These are phyloP conservation scores for Acanthamoeba castellanii DNA, from an alignment of 208 protist genomes.

Conservation along the genomic window DNA sequence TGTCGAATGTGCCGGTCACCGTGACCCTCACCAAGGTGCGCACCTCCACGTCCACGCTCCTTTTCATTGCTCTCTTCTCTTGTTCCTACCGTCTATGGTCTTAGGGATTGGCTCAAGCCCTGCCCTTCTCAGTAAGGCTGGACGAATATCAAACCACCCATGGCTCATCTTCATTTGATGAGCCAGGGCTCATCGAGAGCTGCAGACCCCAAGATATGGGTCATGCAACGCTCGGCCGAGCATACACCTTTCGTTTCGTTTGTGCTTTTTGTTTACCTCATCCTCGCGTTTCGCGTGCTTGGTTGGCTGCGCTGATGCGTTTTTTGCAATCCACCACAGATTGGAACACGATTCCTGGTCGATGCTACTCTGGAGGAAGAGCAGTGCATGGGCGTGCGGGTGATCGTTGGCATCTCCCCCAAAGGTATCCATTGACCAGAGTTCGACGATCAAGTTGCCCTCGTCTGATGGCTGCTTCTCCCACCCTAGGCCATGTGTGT, in stretches of 20 bases:
- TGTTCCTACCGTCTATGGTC: background rate
- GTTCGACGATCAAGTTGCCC: slow-evolving; percentile 37
- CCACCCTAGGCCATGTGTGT: background rate
- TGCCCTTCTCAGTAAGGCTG: slow-evolving; percentile 21
- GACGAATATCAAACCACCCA: background rate
- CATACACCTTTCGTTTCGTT: background rate
- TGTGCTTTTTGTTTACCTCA: background rate
- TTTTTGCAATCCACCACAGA: background rate
- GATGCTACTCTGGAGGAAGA: slow-evolving; percentile 82
- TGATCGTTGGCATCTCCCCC: slow-evolving; percentile 77
- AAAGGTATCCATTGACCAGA: background rate
- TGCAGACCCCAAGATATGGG: background rate
- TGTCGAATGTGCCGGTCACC: slow-evolving; percentile 75
- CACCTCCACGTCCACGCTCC: background rate
- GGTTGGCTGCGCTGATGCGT: background rate
- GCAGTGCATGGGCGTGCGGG: slow-evolving; percentile 78
- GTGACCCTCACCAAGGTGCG: slow-evolving; percentile 78
- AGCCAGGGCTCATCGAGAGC: background rate
- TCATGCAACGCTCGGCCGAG: background rate
- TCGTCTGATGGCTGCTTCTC: background rate
- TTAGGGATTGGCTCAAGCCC: slow-evolving; percentile 39
- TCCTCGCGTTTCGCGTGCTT: background rate
- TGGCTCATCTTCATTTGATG: background rate
- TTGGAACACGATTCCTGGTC: slow-evolving; percentile 77
- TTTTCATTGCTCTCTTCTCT: background rate